Base-by-base conservation (phyloP, 83 land plant genomes). In the Picea abies region DNA sequence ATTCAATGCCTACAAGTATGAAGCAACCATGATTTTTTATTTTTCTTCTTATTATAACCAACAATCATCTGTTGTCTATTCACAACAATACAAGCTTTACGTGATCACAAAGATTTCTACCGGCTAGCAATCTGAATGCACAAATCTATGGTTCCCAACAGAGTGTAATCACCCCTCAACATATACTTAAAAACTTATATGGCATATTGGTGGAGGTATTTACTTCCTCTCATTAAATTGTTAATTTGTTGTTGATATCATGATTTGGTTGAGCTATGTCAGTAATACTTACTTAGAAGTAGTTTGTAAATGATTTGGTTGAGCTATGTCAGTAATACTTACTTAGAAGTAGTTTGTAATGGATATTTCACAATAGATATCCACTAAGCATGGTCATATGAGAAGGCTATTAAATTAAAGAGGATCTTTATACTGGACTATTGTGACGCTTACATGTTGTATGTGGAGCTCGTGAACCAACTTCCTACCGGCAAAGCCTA, bases 71-170 rank as follows among this genome's bases (percentile, higher is more conserved):
- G 3, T 35, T 35, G 35, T 35, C 35, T 11, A n/a, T 9, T n/a
- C 6, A 35, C 35, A 35, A 35, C 35, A 35, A 35, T 35, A 35
- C 35, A 35, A 35, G 19, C 0, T 17, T 63, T 17, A 17, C 22
- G 22, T 63, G 10, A 63, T 8, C 16, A 17, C 90, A 94, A 98
- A 92, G 87, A 47, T 97, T 97, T 77, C 99, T 98, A 19, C 95
- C 96, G 3, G 58, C 62, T 4, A 95, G 98, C 91, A 85, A 85
- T 77, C 93, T 97, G 5, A 91, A 91, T 80, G 84, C 85, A 26
- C 60, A 79, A 25, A 44, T 39, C n/a, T 94, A 91, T 81, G 99
- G 98, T 0, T 71, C 93, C 39, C 95, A 90, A 69, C 80, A 66
- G 32, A 88, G 91, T 68, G 60, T 83, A 37, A 82, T 89, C 22